A percentile compares a stretch with the other conserved stretches of the same genome.
phyloP scores from a whole-genome alignment of 2,329 filamentous ascomycete species.

The Fusarium beomiforme region DNA sequence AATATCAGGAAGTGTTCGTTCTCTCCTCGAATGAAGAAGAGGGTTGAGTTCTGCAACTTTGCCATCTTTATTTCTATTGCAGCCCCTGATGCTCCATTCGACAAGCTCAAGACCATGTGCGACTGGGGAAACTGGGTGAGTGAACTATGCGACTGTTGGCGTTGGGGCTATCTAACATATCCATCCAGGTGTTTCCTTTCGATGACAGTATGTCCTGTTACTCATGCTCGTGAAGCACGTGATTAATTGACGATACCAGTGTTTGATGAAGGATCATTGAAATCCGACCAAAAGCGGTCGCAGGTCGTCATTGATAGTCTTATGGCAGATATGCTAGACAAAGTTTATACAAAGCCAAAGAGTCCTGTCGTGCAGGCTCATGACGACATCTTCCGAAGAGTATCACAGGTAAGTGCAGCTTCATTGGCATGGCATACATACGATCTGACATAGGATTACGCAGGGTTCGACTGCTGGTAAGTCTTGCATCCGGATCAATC shows the following conservation, averaged over 20 bases:
- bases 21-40: conserved; percentile 7
- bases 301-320: conserved; percentile 10
- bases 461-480: neutral
- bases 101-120: conserved; percentile 18
- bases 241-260: neutral
- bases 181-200: conserved; percentile 4
- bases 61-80: conserved; percentile 13
- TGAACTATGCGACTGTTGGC: fast-evolving
- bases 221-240: fast-evolving
- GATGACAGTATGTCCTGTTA: neutral
- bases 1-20: neutral
- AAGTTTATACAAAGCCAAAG: neutral
- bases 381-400: conserved; percentile 9
- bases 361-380: conserved; percentile 13
- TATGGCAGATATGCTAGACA: conserved; percentile 15
- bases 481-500: fast-evolving
- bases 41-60: conserved; percentile 20
- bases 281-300: neutral
- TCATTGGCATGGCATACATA: fast-evolving
- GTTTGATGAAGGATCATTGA: conserved; percentile 18
- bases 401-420: neutral
- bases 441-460: fast-evolving
- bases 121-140: conserved; percentile 25
- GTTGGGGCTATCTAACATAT: neutral
- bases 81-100: conserved; percentile 6